Evolutionary conservation across 148 eudicot genomes (phyloP).

Genomic region (Amaranthus cruentus): DNA sequence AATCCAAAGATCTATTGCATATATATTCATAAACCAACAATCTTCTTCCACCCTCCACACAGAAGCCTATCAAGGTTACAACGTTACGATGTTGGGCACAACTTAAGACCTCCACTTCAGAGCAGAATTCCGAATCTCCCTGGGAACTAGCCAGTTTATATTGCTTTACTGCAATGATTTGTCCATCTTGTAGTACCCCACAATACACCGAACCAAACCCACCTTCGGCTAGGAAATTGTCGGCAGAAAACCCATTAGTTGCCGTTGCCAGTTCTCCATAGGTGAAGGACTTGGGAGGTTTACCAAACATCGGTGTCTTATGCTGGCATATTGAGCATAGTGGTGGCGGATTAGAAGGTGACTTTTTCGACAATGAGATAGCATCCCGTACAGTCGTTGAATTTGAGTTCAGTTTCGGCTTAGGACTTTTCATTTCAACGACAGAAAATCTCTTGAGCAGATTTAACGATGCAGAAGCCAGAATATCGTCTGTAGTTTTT

Average conservation of each 20-base stretch:
- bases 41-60: conserved; percentile 64
- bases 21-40: conserved; percentile 81
- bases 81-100: conserved; percentile 96
- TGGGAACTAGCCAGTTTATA: conserved; percentile 76
- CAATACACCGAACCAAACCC: conserved; percentile 81
- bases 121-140: conserved; percentile 78
- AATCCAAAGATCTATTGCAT: conserved; percentile 80
- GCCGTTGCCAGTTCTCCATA: conserved; percentile 65
- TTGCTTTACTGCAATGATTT: conserved; percentile 74
- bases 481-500: conserved; percentile 27
- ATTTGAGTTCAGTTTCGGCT: conserved; percentile 25
- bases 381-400: conserved; percentile 39
- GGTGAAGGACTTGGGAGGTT: conserved; percentile 64
- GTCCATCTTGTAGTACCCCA: conserved; percentile 73
- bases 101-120: conserved; percentile 85
- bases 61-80: conserved; percentile 75
- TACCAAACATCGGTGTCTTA: conserved; percentile 65
- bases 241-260: conserved; percentile 58
- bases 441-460: conserved; percentile 25
- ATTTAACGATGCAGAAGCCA: conserved; percentile 27
- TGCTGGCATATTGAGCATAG: conserved; percentile 74
- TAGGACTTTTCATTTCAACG: conserved; percentile 24
- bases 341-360: conserved; percentile 64
- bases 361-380: conserved; percentile 41
- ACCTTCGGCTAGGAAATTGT: conserved; percentile 80